These are phyloP conservation scores for Albugo candida DNA, from an alignment of 352 stramenopile species.

Conservation along the genomic window DNA sequence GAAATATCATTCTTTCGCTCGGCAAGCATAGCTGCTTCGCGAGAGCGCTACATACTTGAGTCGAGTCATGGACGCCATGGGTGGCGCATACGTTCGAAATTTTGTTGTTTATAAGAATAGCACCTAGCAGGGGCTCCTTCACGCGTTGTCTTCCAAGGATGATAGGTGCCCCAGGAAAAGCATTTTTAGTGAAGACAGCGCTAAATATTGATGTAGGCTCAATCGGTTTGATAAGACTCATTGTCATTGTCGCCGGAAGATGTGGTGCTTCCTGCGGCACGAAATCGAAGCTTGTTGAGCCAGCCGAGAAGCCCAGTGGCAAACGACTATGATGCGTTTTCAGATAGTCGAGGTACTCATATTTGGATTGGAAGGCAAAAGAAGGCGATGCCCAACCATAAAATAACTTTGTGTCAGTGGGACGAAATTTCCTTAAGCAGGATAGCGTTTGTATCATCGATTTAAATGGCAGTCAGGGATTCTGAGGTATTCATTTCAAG, in stretches of 20 bases:
- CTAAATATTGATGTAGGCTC: slow-evolving; percentile 73
- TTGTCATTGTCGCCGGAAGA: slow-evolving; percentile 64
- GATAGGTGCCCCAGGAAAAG: slow-evolving; percentile 79
- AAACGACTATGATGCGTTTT: slow-evolving; percentile 53
- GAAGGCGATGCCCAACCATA: neutral
- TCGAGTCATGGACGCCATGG: slow-evolving; percentile 80
- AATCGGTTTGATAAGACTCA: slow-evolving; percentile 74
- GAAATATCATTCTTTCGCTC: slow-evolving; percentile 59
- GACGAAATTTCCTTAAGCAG: neutral
- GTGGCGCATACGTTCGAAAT: slow-evolving; percentile 96
- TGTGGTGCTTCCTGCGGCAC: slow-evolving; percentile 61
- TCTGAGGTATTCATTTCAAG: neutral
- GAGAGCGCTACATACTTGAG: slow-evolving; percentile 85
- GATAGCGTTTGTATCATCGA: neutral
- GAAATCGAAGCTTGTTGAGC: slow-evolving; percentile 71
- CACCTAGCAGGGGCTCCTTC: slow-evolving; percentile 77
- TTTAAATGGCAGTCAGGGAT: neutral
- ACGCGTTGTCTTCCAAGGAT: slow-evolving; percentile 83
- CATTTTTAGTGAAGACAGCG: slow-evolving; percentile 82
- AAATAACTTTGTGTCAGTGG: slow-evolving; percentile 9
- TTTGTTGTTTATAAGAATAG: slow-evolving; percentile 98
- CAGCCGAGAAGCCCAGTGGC: slow-evolving; percentile 70
- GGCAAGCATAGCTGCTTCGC: slow-evolving; percentile 73
- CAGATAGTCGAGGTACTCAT: slow-evolving; percentile 70
- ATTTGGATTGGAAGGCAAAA: slow-evolving; percentile 63